Base-by-base conservation (phyloP, 208 protist genomes). In the Acanthamoeba healyi region DNA sequence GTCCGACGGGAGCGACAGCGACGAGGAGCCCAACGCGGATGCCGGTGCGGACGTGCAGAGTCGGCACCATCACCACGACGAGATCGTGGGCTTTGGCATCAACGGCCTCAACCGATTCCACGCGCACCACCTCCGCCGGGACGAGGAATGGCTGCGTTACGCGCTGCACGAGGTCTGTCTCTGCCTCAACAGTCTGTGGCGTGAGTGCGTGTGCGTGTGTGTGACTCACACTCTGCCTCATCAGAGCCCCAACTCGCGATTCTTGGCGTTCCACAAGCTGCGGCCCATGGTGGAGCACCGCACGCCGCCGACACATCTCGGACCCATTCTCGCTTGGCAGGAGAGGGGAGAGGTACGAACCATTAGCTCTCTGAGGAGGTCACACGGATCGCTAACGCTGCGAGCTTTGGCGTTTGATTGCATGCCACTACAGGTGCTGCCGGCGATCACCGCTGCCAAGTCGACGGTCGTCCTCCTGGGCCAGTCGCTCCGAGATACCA, bases 171-270 rank as follows among this genome's bases (percentile, higher is more conserved):
- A 79, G 70, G 70, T 79, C 5, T 19, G 17, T 79, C 10, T 9
- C 70, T 49, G 36, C 17, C 32, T 6, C 36, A 6, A 7, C n/a
- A n/a, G n/a, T n/a, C n/a, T n/a, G n/a, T n/a, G n/a, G n/a, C n/a
- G n/a, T n/a, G n/a, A n/a, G n/a, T n/a, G n/a, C n/a, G n/a, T n/a
- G n/a, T n/a, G n/a, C n/a, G n/a, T n/a, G n/a, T n/a, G n/a, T n/a
- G n/a, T n/a, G n/a, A n/a, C n/a, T n/a, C n/a, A n/a, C n/a, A 67
- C 26, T n/a, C 34, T 9, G 15, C 58, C n/a, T 29, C 65, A 32
- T 0, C n/a, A 79, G 70, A 38, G 70, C 70, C 70, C 70, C 70
- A 79, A 79, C 34, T 79, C 70, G 70, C 70, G 70, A 44, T 79
- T 79, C 70, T 6, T 79, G 24, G 70, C 70, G 6, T 79, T 79